Base-by-base conservation (phyloP, 2,329 filamentous ascomycete species). In the Neonectria coccinea region DNA sequence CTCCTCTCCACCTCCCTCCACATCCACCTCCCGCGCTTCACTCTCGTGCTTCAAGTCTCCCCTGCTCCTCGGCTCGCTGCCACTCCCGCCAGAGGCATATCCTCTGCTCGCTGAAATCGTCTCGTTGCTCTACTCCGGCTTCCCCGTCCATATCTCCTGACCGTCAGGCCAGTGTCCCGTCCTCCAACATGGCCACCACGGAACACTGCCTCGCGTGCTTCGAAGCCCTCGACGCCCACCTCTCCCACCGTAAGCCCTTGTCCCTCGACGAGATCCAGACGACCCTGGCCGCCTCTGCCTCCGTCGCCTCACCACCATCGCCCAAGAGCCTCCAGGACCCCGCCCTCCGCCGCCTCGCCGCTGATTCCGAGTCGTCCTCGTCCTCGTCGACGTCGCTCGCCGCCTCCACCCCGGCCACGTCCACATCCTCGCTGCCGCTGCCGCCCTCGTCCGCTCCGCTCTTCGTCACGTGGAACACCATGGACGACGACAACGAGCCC, bases 171-270 rank as follows among this genome's bases (percentile, higher is more conserved):
- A 60, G 48, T 41, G 39, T 27, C 48, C n/a, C 39, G 7, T n/a
- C 39, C 22, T 56, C 62, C 58, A 53, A 48, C 70, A 98, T 98
- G 95, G 95, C 96, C 53, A 91, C 91, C 62, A 81, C 88, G 73
- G 91, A 90, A 64, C 95, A 98, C 80, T 97, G 94, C 80, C 89
- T 95, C 75, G 94, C 91, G 80, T 97, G 94, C 83, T 98, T 99
- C 84, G 96, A 99, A 81, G 85, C 86, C 44, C 89, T 99, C 41
- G 86, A 88, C 54, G 91, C 94, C 58, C 87, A 89, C 65, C 92
- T 97, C 70, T 87, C 93, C 70, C 82, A 86, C 68, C 90, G 91
- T 66, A 84, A 89, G 63, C 82, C 92, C 11, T 83, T 94, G 72
- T 85, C 83, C 53, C 88, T 98, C 25, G 78, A 83, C 47, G 84